phyloP scores from a whole-genome alignment of 2,329 filamentous ascomycete species.

The Colletotrichum somersetense region DNA sequence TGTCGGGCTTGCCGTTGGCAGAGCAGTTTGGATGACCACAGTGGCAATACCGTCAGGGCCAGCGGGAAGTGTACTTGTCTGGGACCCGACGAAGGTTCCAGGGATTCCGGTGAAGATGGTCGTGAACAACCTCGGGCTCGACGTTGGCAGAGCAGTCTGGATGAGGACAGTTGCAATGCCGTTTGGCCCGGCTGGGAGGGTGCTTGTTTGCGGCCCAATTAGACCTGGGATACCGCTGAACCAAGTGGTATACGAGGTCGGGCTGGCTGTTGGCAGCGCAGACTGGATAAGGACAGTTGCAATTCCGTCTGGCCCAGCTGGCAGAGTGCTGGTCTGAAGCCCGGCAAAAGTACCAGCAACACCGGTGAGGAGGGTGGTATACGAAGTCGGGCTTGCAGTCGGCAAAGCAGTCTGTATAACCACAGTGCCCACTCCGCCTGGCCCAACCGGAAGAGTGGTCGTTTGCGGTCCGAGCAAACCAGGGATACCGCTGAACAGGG shows the following conservation, averaged over 20 bases:
- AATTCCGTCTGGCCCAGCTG: conserved; percentile 6
- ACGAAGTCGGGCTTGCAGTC: neutral
- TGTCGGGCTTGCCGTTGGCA: no score
- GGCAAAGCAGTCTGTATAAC: conserved; percentile 14
- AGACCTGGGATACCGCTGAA: conserved; percentile 14
- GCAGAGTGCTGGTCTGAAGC: conserved; percentile 6
- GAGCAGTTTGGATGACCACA: no score
- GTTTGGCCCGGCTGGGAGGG: conserved; percentile 7
- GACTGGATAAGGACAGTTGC: conserved; percentile 17
- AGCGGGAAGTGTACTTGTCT: neutral
- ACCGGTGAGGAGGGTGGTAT: conserved; percentile 12
- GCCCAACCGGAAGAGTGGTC: neutral
- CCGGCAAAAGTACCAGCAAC: conserved; percentile 17
- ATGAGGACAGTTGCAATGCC: conserved; percentile 23
- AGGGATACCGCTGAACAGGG: conserved; percentile 12
- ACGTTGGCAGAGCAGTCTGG: conserved; percentile 6
- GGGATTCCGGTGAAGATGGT: neutral
- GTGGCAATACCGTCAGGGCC: no score
- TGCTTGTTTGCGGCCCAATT: conserved; percentile 3
- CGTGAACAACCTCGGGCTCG: neutral
- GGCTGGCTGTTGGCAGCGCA: neutral
- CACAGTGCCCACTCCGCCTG: conserved; percentile 14
- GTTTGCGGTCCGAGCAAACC: conserved; percentile 8
- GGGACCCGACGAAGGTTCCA: neutral
- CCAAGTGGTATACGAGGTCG: conserved; percentile 6